phyloP scores from a whole-genome alignment of 768 basidiomycete genomes.

The Auricularia heimuer region DNA sequence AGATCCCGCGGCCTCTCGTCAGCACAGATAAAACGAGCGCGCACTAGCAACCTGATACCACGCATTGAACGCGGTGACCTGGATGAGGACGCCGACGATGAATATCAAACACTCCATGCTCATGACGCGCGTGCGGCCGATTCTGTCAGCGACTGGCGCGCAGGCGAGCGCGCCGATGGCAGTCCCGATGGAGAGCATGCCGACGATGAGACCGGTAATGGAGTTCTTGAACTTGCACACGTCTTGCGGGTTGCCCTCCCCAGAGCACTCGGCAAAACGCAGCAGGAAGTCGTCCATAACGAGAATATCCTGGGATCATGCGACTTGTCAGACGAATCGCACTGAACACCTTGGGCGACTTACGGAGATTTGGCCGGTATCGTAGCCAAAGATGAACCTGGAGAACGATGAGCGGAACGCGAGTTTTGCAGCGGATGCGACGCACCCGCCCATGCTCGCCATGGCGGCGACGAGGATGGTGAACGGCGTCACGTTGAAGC shows the following conservation, averaged over 20 bases:
- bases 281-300: constrained; percentile 59
- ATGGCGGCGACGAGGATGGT: neutral
- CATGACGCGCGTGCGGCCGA: constrained; percentile 2
- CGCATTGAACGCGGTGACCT: constrained; percentile 36
- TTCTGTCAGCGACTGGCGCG: constrained; percentile 33
- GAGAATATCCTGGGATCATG: constrained; percentile 38
- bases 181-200: constrained; percentile 63
- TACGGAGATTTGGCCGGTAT: constrained; percentile 63
- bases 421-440: neutral
- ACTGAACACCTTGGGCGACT: no score
- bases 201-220: constrained; percentile 46
- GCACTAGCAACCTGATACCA: constrained; percentile 51
- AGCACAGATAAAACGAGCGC: neutral
- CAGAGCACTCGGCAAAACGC: constrained; percentile 47
- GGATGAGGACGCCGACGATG: constrained; percentile 50
- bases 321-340: no score
- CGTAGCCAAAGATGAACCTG: constrained; percentile 27
- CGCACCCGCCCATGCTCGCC: neutral
- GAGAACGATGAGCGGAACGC: neutral
- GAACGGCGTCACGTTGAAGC: constrained; percentile 2
- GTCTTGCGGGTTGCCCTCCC: constrained; percentile 23
- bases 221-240: constrained; percentile 45
- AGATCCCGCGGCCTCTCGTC: neutral
- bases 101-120: constrained; percentile 44
- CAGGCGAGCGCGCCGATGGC: constrained; percentile 52